These are phyloP conservation scores for Apium graveolens DNA, from an alignment of 129 eudicot species.

Conservation along the genomic window DNA sequence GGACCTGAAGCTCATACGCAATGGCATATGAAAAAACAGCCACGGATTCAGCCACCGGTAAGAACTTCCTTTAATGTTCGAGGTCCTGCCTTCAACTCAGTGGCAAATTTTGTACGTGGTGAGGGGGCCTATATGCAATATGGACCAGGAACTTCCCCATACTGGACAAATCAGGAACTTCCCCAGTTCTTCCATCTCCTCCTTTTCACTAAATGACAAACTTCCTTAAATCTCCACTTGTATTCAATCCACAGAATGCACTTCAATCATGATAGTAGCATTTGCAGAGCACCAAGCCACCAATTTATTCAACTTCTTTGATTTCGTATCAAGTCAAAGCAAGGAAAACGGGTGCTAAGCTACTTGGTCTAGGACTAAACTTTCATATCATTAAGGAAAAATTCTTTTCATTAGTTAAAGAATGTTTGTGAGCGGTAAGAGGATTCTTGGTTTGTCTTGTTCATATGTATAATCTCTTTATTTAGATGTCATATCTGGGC, in stretches of 20 bases:
- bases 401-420: too few species aligned
- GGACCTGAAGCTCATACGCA: neutral
- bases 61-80: neutral
- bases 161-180: neutral
- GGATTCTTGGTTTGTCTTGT: conserved; percentile 30
- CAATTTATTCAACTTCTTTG: neutral
- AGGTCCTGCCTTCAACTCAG: neutral
- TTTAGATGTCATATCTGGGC: neutral
- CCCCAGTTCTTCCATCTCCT: neutral
- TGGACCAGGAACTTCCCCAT: neutral
- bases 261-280: neutral
- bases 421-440: too few species aligned
- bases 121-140: neutral
- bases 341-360: neutral
- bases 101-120: neutral
- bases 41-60: neutral
- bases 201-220: neutral
- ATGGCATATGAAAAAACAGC: neutral
- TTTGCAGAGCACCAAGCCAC: neutral
- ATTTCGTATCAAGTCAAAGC: neutral
- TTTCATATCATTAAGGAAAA: too few species aligned
- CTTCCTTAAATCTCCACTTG: neutral
- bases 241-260: neutral
- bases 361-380: neutral
- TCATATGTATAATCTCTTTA: too few species aligned